Base-by-base conservation (phyloP, 805 yeast genomes). In the Debaryomyces maramus region DNA sequence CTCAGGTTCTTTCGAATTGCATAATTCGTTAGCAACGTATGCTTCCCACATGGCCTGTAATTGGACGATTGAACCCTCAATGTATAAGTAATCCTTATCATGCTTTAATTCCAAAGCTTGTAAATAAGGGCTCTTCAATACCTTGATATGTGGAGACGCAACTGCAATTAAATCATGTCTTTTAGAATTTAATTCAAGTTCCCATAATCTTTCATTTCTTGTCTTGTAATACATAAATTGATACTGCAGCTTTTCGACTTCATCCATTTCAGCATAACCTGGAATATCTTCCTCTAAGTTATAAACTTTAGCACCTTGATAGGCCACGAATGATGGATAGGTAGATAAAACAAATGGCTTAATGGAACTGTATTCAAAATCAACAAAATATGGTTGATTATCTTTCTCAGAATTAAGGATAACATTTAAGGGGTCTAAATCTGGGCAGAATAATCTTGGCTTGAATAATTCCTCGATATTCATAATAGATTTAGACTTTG, bases 181-280 rank as follows among this genome's bases (percentile, higher is more conserved):
- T 32, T 73, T 73, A 34, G 78, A 76, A 53, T 85, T 87, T 51
- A 90, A 70, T 18, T 82, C 77, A 44, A 77, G 65, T 64, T 91
- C 98, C 90, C 95, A 91, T 41, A 85, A 64, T 51, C 85, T 82
- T 64, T 91, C 96, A 60, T 90, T 88, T 72, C 97, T 82, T 4
- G 98, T 90, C 63, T 91, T 81, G 52, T 81, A 81, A 62, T 83
- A 83, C 82, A 91, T 87, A 65, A 85, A 90, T 53, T 83, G 83
- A 53, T 85, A 86, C 60, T 90, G 90, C 47, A 80, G 82, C 64
- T 84, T 78, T 48, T 88, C 93, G 32, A 77, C 65, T 30, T 85
- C 95, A 36, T 78, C 78, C 64, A 90, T 66, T 40, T 74, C 67
- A 3, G 78, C 79, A 61, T 70, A 90, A 36, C 79, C 81, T 32